Percentiles rank a stretch among this genome's conserved stretches.
phyloP scores from a whole-genome alignment of 2,329 filamentous ascomycete species.

The Didymella pomorum region DNA sequence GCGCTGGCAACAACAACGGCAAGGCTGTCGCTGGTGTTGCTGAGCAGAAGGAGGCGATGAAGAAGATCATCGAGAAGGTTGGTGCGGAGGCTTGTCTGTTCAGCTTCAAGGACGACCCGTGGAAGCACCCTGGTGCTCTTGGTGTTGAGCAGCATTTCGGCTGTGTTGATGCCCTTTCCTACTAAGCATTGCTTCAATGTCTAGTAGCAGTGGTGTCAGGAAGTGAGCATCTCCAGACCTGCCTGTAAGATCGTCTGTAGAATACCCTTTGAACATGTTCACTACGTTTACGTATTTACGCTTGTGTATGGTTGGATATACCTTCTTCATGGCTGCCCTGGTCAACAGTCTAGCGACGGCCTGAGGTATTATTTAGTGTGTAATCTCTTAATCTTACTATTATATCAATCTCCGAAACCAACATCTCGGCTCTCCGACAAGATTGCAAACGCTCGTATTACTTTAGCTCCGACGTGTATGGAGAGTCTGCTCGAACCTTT shows the following conservation, averaged over 20 bases:
- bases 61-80: conserved; percentile 70
- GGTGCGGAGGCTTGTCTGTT: conserved; percentile 81
- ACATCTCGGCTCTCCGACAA: conserved; percentile 7
- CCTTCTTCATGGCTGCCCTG: conserved; percentile 14
- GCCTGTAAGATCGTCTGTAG: conserved; percentile 9
- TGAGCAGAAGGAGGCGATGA: conserved; percentile 77
- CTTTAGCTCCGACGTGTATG: conserved; percentile 5
- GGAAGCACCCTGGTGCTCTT: conserved; percentile 77
- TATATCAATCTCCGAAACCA: conserved; percentile 4
- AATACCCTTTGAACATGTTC: conserved; percentile 1
- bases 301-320: conserved; percentile 14
- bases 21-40: conserved; percentile 69
- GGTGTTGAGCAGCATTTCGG: conserved; percentile 85
- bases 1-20: conserved; percentile 72
- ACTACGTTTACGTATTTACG: conserved; percentile 22
- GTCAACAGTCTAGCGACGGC: conserved; percentile 13
- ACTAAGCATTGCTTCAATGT: conserved; percentile 3
- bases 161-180: conserved; percentile 60
- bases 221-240: conserved; percentile 4
- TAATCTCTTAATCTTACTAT: conserved; percentile 20
- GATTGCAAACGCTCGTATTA: conserved; percentile 6
- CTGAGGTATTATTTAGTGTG: conserved; percentile 22
- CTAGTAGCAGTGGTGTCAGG: not conserved
- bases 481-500: not conserved
- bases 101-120: conserved; percentile 78